These are phyloP conservation scores for Candida glucosophila DNA, from an alignment of 1,139 yeast species.

Conservation along the genomic window DNA sequence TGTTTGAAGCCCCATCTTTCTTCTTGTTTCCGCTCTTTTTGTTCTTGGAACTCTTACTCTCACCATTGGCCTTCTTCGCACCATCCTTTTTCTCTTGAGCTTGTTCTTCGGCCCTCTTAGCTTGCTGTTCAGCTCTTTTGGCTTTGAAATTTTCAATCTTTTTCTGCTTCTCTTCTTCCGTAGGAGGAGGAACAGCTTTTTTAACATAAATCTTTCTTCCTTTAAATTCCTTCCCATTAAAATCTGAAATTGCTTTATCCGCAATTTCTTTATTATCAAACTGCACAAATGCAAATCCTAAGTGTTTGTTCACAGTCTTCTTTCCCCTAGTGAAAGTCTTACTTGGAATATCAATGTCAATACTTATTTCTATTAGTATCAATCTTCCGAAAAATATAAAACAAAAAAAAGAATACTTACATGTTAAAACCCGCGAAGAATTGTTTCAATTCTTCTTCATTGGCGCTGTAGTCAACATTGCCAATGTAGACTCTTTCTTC, in stretches of 20 bases:
- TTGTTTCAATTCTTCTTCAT: conserved; percentile 42
- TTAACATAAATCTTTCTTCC: conserved; percentile 41
- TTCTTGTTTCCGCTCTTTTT: conserved; percentile 5
- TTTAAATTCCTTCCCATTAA: conserved; percentile 36
- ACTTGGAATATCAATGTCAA: conserved; percentile 34
- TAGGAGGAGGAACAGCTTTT: conserved; percentile 46
- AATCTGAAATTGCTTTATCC: conserved; percentile 35
- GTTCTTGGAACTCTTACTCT: conserved; percentile 6
- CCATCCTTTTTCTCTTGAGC: conserved; percentile 12
- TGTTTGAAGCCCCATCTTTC: conserved; percentile 4
- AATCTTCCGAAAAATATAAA: conserved; percentile 1
- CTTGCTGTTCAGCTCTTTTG: conserved; percentile 21
- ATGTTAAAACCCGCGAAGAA: conserved; percentile 32
- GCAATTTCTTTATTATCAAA: conserved; percentile 42
- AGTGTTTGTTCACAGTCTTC: conserved; percentile 26
- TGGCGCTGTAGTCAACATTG: conserved; percentile 43
- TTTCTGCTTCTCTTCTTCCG: conserved; percentile 36
- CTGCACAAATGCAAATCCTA: conserved; percentile 50
- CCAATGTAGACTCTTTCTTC: conserved; percentile 43
- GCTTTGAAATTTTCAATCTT: conserved; percentile 30
- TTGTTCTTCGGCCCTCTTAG: conserved; percentile 15
- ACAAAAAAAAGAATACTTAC: conserved; percentile 16
- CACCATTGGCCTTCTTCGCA: conserved; percentile 6
- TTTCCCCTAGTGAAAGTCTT: conserved; percentile 25
- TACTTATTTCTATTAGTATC: conserved; percentile 10